Evolutionary conservation across 1,139 yeast genomes (phyloP).

Genomic region (Yamadazyma diddensiae): DNA sequence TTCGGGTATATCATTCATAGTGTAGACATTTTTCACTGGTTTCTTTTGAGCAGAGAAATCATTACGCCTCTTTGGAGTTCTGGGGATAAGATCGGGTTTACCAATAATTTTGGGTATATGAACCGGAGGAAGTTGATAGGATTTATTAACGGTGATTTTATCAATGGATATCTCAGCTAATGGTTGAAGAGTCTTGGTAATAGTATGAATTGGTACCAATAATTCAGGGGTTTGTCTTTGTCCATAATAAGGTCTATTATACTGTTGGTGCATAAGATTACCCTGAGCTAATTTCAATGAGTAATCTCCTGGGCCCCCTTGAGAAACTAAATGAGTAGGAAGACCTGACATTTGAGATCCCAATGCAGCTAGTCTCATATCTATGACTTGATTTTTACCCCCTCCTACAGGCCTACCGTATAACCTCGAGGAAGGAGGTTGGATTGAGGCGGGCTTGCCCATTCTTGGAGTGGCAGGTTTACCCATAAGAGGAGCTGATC

Average conservation of each 20-base stretch:
- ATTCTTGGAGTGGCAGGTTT: conserved; percentile 37
- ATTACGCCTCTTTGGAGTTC: conserved; percentile 39
- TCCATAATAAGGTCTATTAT: conserved; percentile 16
- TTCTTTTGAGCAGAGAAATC: conserved; percentile 23
- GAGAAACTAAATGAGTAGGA: conserved; percentile 23
- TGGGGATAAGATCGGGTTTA: conserved; percentile 34
- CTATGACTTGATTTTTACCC: conserved; percentile 14
- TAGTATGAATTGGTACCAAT: conserved; percentile 28
- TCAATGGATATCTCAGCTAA: conserved; percentile 12
- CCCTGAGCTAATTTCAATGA: conserved; percentile 20
- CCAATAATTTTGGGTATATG: conserved; percentile 32
- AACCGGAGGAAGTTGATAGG: conserved; percentile 25
- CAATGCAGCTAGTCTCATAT: conserved; percentile 18
- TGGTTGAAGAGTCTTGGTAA: conserved; percentile 11
- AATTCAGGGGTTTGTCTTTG: conserved; percentile 26
- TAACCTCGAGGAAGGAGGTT: conserved; percentile 41
- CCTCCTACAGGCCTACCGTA: conserved; percentile 21
- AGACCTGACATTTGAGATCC: conserved; percentile 18
- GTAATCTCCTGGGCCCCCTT: conserved; percentile 13
- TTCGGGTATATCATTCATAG: conserved; percentile 79
- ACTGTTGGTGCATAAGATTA: conserved; percentile 9
- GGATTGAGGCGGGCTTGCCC: conserved; percentile 48
- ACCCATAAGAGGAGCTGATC: conserved; percentile 37
- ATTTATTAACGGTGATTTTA: conserved; percentile 20
- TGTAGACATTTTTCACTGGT: conserved; percentile 58